Conservation (phyloP, 106 monocot genomes). For the Cymbidium sinense region DNA sequence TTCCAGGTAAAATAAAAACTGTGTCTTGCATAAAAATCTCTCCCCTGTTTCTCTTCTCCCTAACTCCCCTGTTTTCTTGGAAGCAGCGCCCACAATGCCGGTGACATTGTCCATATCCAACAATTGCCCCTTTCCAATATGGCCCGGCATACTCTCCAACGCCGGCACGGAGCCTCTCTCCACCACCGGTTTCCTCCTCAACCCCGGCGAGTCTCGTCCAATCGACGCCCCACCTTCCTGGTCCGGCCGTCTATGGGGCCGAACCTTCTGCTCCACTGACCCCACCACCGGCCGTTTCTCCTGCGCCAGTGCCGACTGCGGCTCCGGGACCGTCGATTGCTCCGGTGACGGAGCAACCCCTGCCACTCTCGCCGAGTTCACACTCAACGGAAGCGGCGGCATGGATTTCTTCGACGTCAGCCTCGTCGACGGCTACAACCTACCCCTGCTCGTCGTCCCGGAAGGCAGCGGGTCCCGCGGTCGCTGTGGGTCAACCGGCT, state of each 20-base stretch:
- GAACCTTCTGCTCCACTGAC: conserved; percentile 17
- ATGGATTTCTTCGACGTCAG: conserved; percentile 62
- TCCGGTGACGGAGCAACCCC: conserved; percentile 35
- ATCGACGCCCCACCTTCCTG: conserved; percentile 15
- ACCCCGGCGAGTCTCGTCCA: neutral
- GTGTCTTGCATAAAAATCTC: neutral
- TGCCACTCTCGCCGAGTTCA: conserved; percentile 48
- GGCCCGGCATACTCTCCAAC: conserved; percentile 21
- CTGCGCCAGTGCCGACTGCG: conserved; percentile 46
- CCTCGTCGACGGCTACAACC: conserved; percentile 60
- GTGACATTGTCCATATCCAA: conserved; percentile 13
- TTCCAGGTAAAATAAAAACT: neutral
- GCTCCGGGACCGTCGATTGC: conserved; percentile 30
- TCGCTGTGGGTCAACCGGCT: conserved; percentile 32
- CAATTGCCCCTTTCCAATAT: conserved; percentile 20
- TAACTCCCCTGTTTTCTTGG: neutral
- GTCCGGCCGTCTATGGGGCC: conserved; percentile 28
- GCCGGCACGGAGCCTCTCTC: conserved; percentile 17
- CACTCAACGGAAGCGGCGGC: conserved; percentile 30
- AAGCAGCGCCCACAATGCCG: neutral
- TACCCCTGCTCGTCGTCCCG: conserved; percentile 31
- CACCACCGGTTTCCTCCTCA: conserved; percentile 22
- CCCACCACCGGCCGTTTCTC: conserved; percentile 14
- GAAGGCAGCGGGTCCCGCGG: neutral
- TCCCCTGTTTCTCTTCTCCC: conserved; percentile 3